Base-by-base conservation (phyloP, 805 yeast genomes). In the Ogataea trehaloabstinens region DNA sequence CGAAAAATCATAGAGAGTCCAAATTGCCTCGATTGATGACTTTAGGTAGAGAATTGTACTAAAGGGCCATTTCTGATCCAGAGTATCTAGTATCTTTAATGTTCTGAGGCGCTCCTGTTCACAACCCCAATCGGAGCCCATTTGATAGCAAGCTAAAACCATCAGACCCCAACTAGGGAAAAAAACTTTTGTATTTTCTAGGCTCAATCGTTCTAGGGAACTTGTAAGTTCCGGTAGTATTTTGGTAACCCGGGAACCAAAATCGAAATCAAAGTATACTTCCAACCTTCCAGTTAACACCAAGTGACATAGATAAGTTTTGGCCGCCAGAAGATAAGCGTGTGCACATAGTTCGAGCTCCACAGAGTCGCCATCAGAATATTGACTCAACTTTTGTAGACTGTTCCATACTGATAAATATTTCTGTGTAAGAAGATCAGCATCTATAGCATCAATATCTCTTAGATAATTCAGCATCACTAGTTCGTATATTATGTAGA, bases 121-220 rank as follows among this genome's bases (percentile, higher is more conserved):
- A 10, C 53, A 61, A 17, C 47, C 35, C 12, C 37, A 36, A 3
- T 46, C 48, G 5, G 35, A n/a, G n/a, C n/a, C 19, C 15, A 39
- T 42, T 13, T 46, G 36, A 24, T 54, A 48, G 8, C 42, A 42
- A 3, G 61, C 44, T 7, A 53, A 21, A 2, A 61, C 52, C n/a
- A 60, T 45, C 15, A 61, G 24, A 11, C 61, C 40, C 67, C 67
- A 61, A 20, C 49, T 42, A 6, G 67, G 67, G 24, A 55, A 60
- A 10, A 58, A 45, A 4, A 43, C 38, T 3, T 38, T 38, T 22
- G 45, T 29, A 16, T 37, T 24, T 28, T 32, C 12, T 19, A 16
- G 16, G 28, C 51, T 48, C 16, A 49, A 33, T n/a, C 38, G 33
- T 5, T 34, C 34, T 10, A 53, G 38, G 4, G 31, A 19, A n/a